These are phyloP conservation scores for Mycosarcoma mackinlayi DNA, from an alignment of 1,284 basidiomycete genomes.

Conservation along the genomic window DNA sequence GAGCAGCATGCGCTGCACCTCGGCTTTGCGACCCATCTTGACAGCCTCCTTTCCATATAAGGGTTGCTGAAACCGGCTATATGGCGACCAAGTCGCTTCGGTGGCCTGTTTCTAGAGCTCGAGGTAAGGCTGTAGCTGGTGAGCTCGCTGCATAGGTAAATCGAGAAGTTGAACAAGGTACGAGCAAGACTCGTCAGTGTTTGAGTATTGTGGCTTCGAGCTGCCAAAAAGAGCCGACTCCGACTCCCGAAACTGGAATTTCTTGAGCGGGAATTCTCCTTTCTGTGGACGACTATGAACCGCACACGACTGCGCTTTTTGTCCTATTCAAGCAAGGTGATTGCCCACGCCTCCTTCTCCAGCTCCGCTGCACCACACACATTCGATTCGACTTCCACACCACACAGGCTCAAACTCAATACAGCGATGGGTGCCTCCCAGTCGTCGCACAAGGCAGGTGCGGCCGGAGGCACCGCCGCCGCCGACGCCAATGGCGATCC, in stretches of 20 bases:
- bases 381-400: background rate
- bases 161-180: no score
- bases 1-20: constrained; percentile 91
- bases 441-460: constrained; percentile 43
- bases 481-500: constrained; percentile 37
- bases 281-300: no score
- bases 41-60: constrained; percentile 3
- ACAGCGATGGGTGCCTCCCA: constrained; percentile 50
- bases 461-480: constrained; percentile 25
- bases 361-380: background rate
- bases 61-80: no score
- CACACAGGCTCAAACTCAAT: background rate
- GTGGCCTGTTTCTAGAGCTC: background rate
- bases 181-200: no score
- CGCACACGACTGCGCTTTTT: constrained; percentile 19
- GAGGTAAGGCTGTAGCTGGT: no score
- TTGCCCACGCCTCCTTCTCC: background rate
- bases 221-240: constrained; percentile 1
- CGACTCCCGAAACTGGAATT: constrained; percentile 21
- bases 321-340: background rate
- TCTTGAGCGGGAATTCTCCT: background rate
- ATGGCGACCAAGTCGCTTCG: background rate
- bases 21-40: constrained; percentile 69
- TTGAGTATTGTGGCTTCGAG: no score
- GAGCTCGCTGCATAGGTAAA: no score